Base-by-base conservation (phyloP, 2,329 filamentous ascomycete genomes). In the Scortechinia acanthostroma region DNA sequence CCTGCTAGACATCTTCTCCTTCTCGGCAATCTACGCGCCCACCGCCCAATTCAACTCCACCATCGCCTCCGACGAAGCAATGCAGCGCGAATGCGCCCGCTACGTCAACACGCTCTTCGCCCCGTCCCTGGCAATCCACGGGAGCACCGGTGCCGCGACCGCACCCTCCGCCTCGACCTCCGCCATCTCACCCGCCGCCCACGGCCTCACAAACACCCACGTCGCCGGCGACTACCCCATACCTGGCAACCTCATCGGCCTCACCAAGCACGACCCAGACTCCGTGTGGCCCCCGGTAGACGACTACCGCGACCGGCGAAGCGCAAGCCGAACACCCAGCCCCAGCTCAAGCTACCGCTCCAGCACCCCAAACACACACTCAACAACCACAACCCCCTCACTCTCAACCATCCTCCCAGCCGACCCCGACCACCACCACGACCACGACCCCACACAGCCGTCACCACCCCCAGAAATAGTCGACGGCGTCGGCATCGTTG, bases 1-100 rank as follows among this genome's bases (percentile, higher is more conserved):
- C 23, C 66, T 85, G 15, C 69, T 85, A 5, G 81, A 86, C 53
- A 76, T 84, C 28, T 85, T 85, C 60, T 78, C 77, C 49, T 86
- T 84, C 56, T 67, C 72, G 14, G 79, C 79, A 21, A 77, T 83
- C 20, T 86, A 86, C 53, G 77, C 80, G 0, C 72, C 73, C 2
- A 84, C 81, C 2, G 68, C 76, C 0, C 71, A 79, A 47, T 76
- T 86, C 17, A 40, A 17, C 45, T 66, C 68, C 17, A 61, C 63
- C 14, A 79, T 86, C 47, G 68, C 77, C 15, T 62, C 66, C 19
- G 76, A 83, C 50, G 59, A 66, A 47, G 64, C 63, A 6, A 68
- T 82, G 59, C 74, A 80, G 48, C 72, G 74, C 43, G 81, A 86
- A 59, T 85, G 80, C 50, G 68, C 70, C 22, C 62, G 69, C 16